Base-by-base conservation (phyloP, 495 filamentous ascomycete species). In the Daldinia vernicosa region DNA sequence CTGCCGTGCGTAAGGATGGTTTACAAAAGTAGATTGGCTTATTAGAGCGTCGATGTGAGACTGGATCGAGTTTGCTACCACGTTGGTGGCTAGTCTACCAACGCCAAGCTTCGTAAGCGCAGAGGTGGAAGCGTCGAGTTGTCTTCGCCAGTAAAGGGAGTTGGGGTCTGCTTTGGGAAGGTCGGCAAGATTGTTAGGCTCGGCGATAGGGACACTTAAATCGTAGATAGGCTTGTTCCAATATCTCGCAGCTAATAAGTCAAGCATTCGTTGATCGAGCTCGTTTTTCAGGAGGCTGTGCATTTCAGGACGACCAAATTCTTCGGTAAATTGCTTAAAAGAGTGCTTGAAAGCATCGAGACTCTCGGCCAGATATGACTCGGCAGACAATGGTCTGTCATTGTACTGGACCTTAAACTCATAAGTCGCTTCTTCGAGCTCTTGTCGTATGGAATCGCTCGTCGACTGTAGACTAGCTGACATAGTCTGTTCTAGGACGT, bases 331-430 rank as follows among this genome's bases (percentile, higher is more conserved):
- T 63, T 88, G 90, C 79, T 97, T 97, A 82, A 98, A 98, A 0
- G 93, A 93, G 80, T 98, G 95, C 83, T 99, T 99, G 85, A 99
- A 98, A 14, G 90, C 89, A 76, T 99, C 95, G 1, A 99, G 84
- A 72, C 90, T 95, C 70, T 97, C 95, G 3, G 95, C 96, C 14
- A 99, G 85, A 72, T 99, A 98, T 12, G 95, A 95, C 78, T 98
- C 96, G 0, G 95, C 96, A 67, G 93, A 95, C 51, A 99, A 82
- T 19, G 94, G 92, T 26, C 95, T 88, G 76, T 99, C 96, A 75
- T 98, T 99, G 81, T 99, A 99, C 78, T 99, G 96, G 19, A 99
- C 96, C 77, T 98, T 99, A 86, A 97, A 98, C 74, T 99, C 95
- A 74, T 99, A 99, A 0, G 93, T 94, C 5, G 95, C 93, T 79